These are phyloP conservation scores for Mucor piriformis DNA, from an alignment of 371 early-diverging fungal genomes.

Conservation along the genomic window DNA sequence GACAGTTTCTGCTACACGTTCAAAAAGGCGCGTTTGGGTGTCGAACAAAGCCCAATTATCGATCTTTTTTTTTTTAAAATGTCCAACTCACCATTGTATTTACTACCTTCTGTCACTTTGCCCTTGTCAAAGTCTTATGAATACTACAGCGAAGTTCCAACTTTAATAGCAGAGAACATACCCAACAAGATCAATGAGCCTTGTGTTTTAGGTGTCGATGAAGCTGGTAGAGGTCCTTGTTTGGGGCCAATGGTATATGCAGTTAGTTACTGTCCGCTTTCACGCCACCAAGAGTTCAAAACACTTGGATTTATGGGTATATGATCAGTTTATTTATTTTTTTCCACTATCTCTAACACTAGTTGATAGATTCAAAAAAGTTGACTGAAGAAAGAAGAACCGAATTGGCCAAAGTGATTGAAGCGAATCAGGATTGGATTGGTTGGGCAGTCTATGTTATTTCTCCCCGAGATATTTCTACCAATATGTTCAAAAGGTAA, in stretches of 20 bases:
- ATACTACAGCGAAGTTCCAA: constrained; percentile 39
- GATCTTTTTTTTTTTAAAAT: neutral
- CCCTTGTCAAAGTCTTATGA: constrained; percentile 43
- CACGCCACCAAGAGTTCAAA: constrained; percentile 65
- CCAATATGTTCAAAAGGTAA: constrained; percentile 74
- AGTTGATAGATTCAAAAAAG: constrained; percentile 82
- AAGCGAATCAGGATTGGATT: constrained; percentile 63
- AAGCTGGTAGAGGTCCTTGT: constrained; percentile 99
- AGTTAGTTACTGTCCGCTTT: constrained; percentile 73
- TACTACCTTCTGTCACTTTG: constrained; percentile 43
- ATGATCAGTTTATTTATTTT: neutral
- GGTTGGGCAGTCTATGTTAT: constrained; percentile 86
- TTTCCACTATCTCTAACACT: too few species aligned
- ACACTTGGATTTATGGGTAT: constrained; percentile 82
- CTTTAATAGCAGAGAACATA: constrained; percentile 15
- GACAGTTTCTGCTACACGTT: too few species aligned
- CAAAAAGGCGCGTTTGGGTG: too few species aligned
- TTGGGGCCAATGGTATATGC: constrained; percentile 98
- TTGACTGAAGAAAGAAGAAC: constrained; percentile 78
- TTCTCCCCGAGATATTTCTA: constrained; percentile 89
- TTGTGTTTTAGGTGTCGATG: constrained; percentile 95
- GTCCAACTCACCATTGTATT: neutral
- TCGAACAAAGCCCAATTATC: too few species aligned
- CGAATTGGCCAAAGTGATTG: constrained; percentile 67
- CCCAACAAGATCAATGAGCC: constrained; percentile 43